Percentiles rank a stretch among this genome's conserved stretches.
Evolutionary conservation across 2,329 filamentous ascomycete species (phyloP).

Genomic region (Monilinia polystroma): DNA sequence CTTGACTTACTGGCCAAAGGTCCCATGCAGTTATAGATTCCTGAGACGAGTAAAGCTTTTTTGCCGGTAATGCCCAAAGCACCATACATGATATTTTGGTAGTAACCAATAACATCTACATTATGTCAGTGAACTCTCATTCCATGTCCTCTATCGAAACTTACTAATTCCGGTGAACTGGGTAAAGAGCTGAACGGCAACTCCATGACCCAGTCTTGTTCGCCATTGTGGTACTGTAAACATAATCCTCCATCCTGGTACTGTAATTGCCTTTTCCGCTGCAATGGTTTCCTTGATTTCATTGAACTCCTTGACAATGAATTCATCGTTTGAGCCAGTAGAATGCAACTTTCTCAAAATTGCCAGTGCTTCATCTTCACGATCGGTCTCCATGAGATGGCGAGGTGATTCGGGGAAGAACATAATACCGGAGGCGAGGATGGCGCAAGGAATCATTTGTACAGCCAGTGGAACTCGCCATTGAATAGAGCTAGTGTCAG

Average conservation of each 20-base stretch:
- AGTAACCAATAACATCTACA: slow-evolving; percentile 60
- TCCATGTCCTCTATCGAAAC: neutral
- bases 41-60: slow-evolving; percentile 54
- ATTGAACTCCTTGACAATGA: slow-evolving; percentile 56
- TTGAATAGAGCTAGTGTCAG: slow-evolving; percentile 29
- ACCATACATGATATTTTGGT: slow-evolving; percentile 58
- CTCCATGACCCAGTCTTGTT: slow-evolving; percentile 60
- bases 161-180: slow-evolving; percentile 59
- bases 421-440: slow-evolving; percentile 62
- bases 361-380: slow-evolving; percentile 61
- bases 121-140: neutral
- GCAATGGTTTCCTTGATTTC: slow-evolving; percentile 63
- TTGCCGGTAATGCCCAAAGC: slow-evolving; percentile 56
- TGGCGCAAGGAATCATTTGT: slow-evolving; percentile 65
- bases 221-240: slow-evolving; percentile 59
- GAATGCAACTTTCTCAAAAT: slow-evolving; percentile 70
- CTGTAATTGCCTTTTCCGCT: slow-evolving; percentile 55
- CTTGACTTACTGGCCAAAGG: slow-evolving; percentile 44
- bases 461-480: slow-evolving; percentile 43
- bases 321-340: slow-evolving; percentile 61
- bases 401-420: slow-evolving; percentile 69
- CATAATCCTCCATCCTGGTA: slow-evolving; percentile 54
- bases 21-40: slow-evolving; percentile 60
- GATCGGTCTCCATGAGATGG: slow-evolving; percentile 74
- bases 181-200: slow-evolving; percentile 62